Evolutionary conservation across 345 rosid genomes (phyloP), one percentile per base, ranked within the genome.

Genomic region (Streptanthus diversifolius): DNA sequence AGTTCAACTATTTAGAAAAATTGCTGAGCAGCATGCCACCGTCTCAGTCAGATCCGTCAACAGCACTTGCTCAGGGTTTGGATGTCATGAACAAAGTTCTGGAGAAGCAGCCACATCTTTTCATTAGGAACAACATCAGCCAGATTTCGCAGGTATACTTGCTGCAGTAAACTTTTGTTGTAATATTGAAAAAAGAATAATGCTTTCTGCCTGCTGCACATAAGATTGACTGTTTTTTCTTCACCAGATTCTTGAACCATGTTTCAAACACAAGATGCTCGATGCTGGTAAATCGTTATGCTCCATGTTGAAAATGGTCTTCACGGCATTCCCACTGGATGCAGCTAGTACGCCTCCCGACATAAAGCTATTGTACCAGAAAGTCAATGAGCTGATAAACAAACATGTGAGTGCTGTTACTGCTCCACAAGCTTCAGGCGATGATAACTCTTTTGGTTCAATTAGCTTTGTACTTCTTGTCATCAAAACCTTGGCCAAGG

Each of bases 31-130:
- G 90, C 58, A 82, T 88, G 68, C 98, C 90, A 62, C 96, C 98
- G 69, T 87, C 97, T 58, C 98, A 93, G 82, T 86, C 99, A 7
- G 98, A 95, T 72, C 99, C 99, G 68, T 85, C 99, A 29, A 86
- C 97, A 37, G 90, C 97, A 60, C 98, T 95, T 82, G 95, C 93
- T 35, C 99, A 95, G 79, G 99, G 98, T 65, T 90, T 95, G 85
- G 99, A 95, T 71, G 98, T 95, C 79, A 95, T 95, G 99, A 95
- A 95, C 83, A 95, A 90, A 72, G 91, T 95, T 77, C 84, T 95
- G 74, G 98, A 95, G 82, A 91, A 91, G 81, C 99, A 95, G 77
- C 96, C 98, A 45, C 96, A 88, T 77, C 80, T 95, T 66, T 95
- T 95, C 82, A 86, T 91, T 70, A 85, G 87, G 78, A 95, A 95